Conservation (phyloP, 345 rosid genomes). For the Eucalyptus tenuipes region DNA sequence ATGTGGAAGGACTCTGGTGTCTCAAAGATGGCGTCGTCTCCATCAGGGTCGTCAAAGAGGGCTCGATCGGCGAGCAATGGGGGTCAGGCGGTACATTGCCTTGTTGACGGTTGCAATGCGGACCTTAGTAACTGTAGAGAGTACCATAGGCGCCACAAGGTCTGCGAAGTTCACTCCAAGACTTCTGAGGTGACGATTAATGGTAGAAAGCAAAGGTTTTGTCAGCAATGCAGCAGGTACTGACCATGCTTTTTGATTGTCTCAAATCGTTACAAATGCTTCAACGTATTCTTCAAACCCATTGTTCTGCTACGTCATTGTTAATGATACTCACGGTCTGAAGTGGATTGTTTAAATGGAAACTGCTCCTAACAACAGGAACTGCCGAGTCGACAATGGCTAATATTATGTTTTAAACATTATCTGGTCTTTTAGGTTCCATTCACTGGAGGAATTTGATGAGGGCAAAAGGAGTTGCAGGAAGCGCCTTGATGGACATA, state of each 20-base stretch:
- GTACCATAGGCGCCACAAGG: slow-evolving; percentile 85
- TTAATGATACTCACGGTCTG: not conserved
- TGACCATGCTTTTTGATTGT: not conserved
- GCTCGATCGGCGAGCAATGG: slow-evolving; percentile 32
- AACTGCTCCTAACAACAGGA: not conserved
- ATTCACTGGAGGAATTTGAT: slow-evolving; percentile 42
- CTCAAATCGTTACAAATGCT: not conserved
- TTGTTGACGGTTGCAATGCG: slow-evolving; percentile 60
- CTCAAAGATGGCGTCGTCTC: slow-evolving; percentile 15
- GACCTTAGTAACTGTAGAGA: slow-evolving; percentile 67
- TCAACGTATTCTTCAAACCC: not conserved
- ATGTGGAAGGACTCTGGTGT: slow-evolving; percentile 30
- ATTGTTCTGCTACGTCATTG: not conserved
- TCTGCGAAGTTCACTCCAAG: slow-evolving; percentile 85
- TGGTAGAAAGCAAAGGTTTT: slow-evolving; percentile 66
- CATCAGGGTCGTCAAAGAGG: slow-evolving; percentile 43
- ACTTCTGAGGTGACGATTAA: slow-evolving; percentile 54
- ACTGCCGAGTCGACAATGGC: not conserved
- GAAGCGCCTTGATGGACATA: slow-evolving; percentile 50
- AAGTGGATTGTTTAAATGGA: not conserved
- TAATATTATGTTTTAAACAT: not conserved
- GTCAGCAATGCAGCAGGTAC: slow-evolving; percentile 98
- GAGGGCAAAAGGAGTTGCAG: slow-evolving; percentile 57
- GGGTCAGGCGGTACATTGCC: slow-evolving; percentile 41
- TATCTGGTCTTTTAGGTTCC: slow-evolving; percentile 18